Evolutionary conservation across 2,329 filamentous ascomycete genomes (phyloP).

Genomic region (Penicillium sp.): DNA sequence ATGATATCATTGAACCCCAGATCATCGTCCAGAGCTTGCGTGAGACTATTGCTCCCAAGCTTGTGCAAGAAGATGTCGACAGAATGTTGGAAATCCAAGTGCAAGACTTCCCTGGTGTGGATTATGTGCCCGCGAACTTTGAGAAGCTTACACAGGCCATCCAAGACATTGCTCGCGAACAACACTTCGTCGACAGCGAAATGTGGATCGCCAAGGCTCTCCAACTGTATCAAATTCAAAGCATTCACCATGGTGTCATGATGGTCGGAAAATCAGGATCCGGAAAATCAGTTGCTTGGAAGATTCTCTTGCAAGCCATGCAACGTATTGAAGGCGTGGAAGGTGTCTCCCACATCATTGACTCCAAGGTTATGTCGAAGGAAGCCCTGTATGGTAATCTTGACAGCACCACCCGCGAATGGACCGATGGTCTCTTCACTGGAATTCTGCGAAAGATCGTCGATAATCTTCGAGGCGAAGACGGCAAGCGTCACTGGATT

Average conservation of each 20-base stretch:
- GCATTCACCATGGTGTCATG: constrained; percentile 99
- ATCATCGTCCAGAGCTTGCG: constrained; percentile 98
- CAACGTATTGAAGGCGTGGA: constrained; percentile 89
- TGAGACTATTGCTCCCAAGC: constrained; percentile 96
- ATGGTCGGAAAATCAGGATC: constrained; percentile 99
- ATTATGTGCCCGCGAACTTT: constrained; percentile 88
- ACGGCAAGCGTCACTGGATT: constrained; percentile 97
- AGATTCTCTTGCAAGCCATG: constrained; percentile 82
- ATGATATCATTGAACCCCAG: constrained; percentile 83
- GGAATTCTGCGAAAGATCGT: constrained; percentile 98
- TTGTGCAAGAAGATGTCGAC: constrained; percentile 88
- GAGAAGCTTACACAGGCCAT: constrained; percentile 78
- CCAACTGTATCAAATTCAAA: constrained; percentile 96
- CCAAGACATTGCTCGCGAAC: constrained; percentile 75
- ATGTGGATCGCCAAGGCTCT: constrained; percentile 97
- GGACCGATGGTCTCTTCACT: constrained; percentile 98
- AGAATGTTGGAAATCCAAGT: constrained; percentile 81
- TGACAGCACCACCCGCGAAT: constrained; percentile 95
- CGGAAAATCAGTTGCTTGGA: constrained; percentile 95
- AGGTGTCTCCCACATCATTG: constrained; percentile 94
- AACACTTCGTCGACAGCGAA: constrained; percentile 85
- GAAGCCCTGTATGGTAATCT: constrained; percentile 94
- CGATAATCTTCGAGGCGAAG: constrained; percentile 95
- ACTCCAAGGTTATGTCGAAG: constrained; percentile 99
- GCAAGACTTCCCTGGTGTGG: constrained; percentile 85